Evolutionary conservation across 345 rosid genomes (phyloP), one percentile per base, ranked within the genome.

Genomic region (Pistacia vera): DNA sequence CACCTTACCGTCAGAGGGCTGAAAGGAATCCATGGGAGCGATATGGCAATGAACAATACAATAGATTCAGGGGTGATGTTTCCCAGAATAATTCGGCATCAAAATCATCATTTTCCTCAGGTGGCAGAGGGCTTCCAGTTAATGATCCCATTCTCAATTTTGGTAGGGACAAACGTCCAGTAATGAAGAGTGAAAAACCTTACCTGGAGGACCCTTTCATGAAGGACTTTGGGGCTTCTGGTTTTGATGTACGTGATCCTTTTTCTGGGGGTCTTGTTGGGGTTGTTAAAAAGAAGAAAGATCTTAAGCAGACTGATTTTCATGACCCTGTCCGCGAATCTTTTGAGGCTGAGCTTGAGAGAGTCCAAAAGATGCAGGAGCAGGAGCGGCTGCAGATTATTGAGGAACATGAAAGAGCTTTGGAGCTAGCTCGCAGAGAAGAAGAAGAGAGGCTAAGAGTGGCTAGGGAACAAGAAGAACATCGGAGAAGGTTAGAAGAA

Each of bases 311-410:
- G 80, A 75, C 90, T 18, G 92, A 94, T 86, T 91, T 94, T 80
- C 93, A 88, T 80, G 99, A 97, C 44, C 98, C 99, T 82, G 93
- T 88, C 18, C 86, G 98, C 75, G 99, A 94, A 69, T 94, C 98
- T 68, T 97, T 97, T 83, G 99, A 97, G 87, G 99, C 98, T 81
- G 99, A 97, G 82, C 97, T 97, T 72, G 93, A 97, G 86, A 90
- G 95, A 79, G 97, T 97, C 75, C 98, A 97, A 82, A 97, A 90
- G 84, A 81, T 94, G 91, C 98, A 97, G 81, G 99, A 97, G 83
- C 92, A 88, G 80, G 98, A 92, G 82, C 84, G 97, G 35, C 89
- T 85, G 78, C 88, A 88, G 56, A 79, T 90, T 73, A 72, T 91
- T 7, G 92, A 92, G 81, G 97, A 97, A 80, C 95, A 94, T 75